These are phyloP conservation scores for Chaetothyriales sp. DNA, from an alignment of 2,329 filamentous ascomycete species.

Conservation along the genomic window DNA sequence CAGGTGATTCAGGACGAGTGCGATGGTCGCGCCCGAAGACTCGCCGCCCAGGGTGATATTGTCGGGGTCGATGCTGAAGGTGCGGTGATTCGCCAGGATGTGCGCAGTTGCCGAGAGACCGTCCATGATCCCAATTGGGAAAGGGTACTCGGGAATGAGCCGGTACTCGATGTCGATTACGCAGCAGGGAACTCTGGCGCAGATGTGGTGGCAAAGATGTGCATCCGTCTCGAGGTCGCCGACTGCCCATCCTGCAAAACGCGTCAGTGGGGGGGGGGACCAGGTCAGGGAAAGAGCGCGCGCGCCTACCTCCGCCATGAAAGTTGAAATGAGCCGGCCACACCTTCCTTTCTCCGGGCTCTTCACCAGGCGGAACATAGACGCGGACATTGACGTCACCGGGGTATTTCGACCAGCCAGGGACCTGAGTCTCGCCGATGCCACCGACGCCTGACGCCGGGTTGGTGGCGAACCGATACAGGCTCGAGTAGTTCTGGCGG, in stretches of 20 bases:
- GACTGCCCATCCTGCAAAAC: constrained; percentile 13
- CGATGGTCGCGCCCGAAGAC: constrained; percentile 17
- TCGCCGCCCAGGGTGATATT: constrained; percentile 17
- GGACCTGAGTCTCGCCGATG: constrained; percentile 16
- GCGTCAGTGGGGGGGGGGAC: constrained; percentile 2
- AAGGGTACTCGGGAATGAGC: constrained; percentile 17
- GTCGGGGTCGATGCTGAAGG: constrained; percentile 16
- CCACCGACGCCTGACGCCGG: constrained; percentile 17
- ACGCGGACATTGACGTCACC: constrained; percentile 17
- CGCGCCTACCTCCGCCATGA: constrained; percentile 17
- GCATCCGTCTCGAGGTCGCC: constrained; percentile 18
- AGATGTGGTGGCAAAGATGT: constrained; percentile 18
- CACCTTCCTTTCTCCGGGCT: constrained; percentile 14
- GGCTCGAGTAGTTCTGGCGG: constrained; percentile 14
- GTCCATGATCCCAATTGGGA: constrained; percentile 18
- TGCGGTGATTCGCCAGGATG: constrained; percentile 16
- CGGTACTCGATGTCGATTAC: constrained; percentile 18
- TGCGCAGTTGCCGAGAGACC: constrained; percentile 11
- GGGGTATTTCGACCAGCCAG: constrained; percentile 17
- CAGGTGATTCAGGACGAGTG: constrained; percentile 15
- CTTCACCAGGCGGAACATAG: constrained; percentile 18
- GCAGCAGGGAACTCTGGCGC: constrained; percentile 16
- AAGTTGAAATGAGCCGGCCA: constrained; percentile 20
- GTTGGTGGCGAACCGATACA: constrained; percentile 16
- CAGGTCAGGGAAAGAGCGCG: too few species aligned